phyloP scores from a whole-genome alignment of 2,329 filamentous ascomycete species.

The Blastomyces parvus region DNA sequence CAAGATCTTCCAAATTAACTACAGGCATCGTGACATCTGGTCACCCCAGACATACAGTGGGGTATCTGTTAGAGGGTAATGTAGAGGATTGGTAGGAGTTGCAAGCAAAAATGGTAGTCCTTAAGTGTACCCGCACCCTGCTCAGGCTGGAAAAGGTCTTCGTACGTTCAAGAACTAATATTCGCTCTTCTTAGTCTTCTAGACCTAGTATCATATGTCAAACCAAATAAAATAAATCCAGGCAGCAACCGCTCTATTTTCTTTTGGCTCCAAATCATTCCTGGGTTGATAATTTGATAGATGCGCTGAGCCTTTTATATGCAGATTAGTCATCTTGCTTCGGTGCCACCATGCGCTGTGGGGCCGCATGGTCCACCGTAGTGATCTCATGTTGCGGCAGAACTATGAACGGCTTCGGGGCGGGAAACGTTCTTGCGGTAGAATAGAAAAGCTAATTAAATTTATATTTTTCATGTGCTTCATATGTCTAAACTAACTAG shows the following conservation, averaged over 20 bases:
- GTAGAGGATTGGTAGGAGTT: not conserved
- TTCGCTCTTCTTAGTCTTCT: not conserved
- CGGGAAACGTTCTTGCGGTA: not conserved
- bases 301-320: not conserved
- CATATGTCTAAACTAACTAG: not conserved
- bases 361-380: not conserved
- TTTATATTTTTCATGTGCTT: not conserved
- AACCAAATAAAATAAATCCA: not conserved
- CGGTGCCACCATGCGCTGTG: not conserved
- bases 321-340: not conserved
- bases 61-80: not conserved
- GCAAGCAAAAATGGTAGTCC: slow-evolving; percentile 7
- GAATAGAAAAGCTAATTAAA: not conserved
- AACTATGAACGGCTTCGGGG: not conserved
- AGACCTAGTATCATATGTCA: not conserved
- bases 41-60: not conserved
- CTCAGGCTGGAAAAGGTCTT: not conserved
- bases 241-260: not conserved
- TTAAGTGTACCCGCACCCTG: not conserved
- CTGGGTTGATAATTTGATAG: not conserved
- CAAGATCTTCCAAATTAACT: slow-evolving; percentile 80
- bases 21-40: slow-evolving; percentile 63
- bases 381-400: not conserved
- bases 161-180: not conserved
- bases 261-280: not conserved